These are phyloP conservation scores for Sporothrix sp. DNA, from an alignment of 2,329 filamentous ascomycete genomes.

Conservation along the genomic window DNA sequence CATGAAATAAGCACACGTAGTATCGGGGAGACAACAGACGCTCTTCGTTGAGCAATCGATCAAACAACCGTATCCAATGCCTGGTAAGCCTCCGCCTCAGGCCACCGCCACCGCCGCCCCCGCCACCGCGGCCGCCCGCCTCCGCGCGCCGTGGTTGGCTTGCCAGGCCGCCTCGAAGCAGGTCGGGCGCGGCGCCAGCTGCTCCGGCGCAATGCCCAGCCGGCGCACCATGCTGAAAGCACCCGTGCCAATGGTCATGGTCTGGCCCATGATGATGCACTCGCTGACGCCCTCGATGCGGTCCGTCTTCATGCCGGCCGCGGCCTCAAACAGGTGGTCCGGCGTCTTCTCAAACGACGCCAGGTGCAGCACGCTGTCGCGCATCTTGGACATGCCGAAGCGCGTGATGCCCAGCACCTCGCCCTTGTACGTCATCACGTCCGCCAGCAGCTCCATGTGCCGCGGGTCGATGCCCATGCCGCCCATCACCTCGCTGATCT, in stretches of 20 bases:
- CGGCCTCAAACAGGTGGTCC: conserved; percentile 92
- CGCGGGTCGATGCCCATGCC: conserved; percentile 94
- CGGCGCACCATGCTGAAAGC: conserved; percentile 80
- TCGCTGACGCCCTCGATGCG: conserved; percentile 88
- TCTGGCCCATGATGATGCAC: conserved; percentile 98
- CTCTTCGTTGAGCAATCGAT: too few relatives aligned
- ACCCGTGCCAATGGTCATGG: conserved; percentile 82
- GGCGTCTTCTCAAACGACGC: conserved; percentile 98
- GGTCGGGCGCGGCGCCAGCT: conserved; percentile 51
- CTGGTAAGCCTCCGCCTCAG: background rate
- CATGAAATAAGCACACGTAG: background rate
- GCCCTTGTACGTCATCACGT: conserved; percentile 99
- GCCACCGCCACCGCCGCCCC: background rate
- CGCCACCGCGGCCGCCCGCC: background rate
- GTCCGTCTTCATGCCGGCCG: conserved; percentile 84
- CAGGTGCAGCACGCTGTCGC: conserved; percentile 85
- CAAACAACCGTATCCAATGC: too few relatives aligned
- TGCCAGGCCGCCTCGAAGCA: conserved; percentile 62
- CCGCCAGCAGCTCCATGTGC: conserved; percentile 93
- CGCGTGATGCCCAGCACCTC: conserved; percentile 94
- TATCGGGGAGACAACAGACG: too few relatives aligned
- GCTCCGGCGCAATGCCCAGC: conserved; percentile 53
- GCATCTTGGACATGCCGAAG: conserved; percentile 93
- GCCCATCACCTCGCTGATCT: conserved; percentile 84
- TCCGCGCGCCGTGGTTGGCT: background rate